Evolutionary conservation across 208 protist species (phyloP), one percentile per base, ranked within the genome.

Genomic region (Acanthamoeba royreba): DNA sequence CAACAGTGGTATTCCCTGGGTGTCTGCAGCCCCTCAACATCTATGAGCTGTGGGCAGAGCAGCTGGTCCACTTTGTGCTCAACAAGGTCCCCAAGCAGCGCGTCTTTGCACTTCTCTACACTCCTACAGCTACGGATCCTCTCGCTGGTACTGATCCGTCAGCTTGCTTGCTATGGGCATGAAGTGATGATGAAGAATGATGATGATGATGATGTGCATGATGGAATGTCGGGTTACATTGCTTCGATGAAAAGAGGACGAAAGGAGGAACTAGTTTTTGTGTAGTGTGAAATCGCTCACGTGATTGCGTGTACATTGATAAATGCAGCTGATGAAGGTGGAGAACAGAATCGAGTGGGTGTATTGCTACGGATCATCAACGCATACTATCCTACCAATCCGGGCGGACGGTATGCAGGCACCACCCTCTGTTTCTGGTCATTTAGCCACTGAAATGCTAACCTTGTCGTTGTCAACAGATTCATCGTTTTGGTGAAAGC

Each of bases 1-100:
- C n/a, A n/a, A n/a, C n/a, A n/a, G 52, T 88, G 31, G 81, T 63
- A 9, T 88, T 66, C 28, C 81, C 81, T 11, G 81, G 81, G 17
- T 88, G 47, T 49, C 28, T 88, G 33, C 81, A 88, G 46, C 81
- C 81, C 11, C 81, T 88, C 81, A 88, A 61, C 81, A 88, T 88
- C 81, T 88, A 43, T 15, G 81, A 88, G 81, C 81, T 49, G 2
- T 55, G 47, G 47, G 81, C 81, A 25, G 81, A 88, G 35, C 47
- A 22, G 31, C 31, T 88, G 47, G 52, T 88, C 19, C 45, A 88
- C 47, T 43, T 45, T 17, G 45, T 55, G 13, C 46, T 88, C 46
- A 88, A 55, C 33, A 55, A 88, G 81, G 33, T 63, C 33, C 46
- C 11, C 42, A 33, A 55, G 47, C 81, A 88, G 47, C 81, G 81